Conservation (phyloP, 371 early-diverging fungal species). For the Chytridium lagenaria region DNA sequence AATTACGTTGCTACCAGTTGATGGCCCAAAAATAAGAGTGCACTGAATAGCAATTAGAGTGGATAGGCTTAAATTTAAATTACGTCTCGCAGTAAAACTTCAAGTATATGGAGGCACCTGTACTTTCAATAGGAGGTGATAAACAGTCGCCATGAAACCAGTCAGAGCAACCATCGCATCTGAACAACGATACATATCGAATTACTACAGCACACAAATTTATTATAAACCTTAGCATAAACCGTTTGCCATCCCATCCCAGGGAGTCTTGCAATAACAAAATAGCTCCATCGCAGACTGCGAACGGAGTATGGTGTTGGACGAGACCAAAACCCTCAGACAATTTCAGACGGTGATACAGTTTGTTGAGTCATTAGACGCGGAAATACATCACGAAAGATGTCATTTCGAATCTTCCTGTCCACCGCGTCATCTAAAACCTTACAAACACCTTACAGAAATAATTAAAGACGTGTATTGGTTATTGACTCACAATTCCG, state of each 20-base stretch:
- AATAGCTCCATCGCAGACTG: not conserved
- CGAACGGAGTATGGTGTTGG: not conserved
- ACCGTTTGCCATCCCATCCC: constrained; percentile 32
- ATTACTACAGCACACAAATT: not conserved
- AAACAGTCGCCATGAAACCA: constrained; percentile 54
- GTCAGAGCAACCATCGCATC: constrained; percentile 45
- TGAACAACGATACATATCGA: constrained; percentile 7
- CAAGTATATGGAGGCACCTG: constrained; percentile 29
- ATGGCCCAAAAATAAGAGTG: constrained; percentile 39
- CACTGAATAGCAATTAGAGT: too few relatives aligned
- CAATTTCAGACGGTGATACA: not conserved
- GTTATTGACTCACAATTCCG: too few relatives aligned
- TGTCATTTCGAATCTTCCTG: not conserved
- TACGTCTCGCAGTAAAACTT: constrained; percentile 48
- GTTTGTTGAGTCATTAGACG: not conserved
- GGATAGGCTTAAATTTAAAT: too few relatives aligned
- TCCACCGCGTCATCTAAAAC: too few relatives aligned
- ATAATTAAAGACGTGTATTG: too few relatives aligned
- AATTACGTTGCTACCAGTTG: constrained; percentile 28
- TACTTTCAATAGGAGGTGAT: constrained; percentile 35
- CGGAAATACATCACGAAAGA: not conserved
- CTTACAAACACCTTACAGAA: too few relatives aligned
- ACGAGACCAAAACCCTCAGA: not conserved
- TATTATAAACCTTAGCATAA: constrained; percentile 40
- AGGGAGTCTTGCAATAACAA: constrained; percentile 32